Base-by-base conservation (phyloP, 2,329 filamentous ascomycete genomes). In the Pseudogymnoascus sp. region DNA sequence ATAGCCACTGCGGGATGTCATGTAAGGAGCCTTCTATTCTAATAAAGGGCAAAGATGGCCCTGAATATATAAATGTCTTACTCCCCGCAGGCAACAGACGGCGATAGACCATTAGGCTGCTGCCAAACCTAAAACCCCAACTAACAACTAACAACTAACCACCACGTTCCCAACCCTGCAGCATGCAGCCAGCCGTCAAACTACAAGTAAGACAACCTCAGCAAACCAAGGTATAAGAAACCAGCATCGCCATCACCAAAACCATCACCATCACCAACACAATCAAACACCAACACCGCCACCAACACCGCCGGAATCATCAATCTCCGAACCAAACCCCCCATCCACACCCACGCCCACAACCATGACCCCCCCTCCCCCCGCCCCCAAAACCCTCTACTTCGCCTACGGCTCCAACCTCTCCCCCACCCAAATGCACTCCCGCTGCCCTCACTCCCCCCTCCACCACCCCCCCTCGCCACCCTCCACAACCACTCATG, bases 321-420 rank as follows among this genome's bases (percentile, higher is more conserved):
- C 26, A 29, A 29, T 3, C 5, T 6, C 26, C 3, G 4, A 4
- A 5, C 38, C 7, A 10, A 21, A 16, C 16, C 21, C 5, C 10
- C 21, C 16, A 3, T 10, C 8, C 16, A 42, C 16, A 3, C 8
- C 8, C 10, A 21, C 38, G 7, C 5, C 40, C 14, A n/a, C 5
- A 6, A 37, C 5, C 19, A 44, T 44, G 40, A 5, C 10, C 40
- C 19, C 4, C 6, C 10, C 40, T 10, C 4, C 35, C 35, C 1
- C 35, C 35, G 2, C 7, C n/a, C n/a, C 37, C 37, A 6, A 42
- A 26, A 50, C 53, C 6, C 73, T 85, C 67, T 89, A 89, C 77
- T 89, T 90, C 71, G 88, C 83, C 69, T 90, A 88, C 74, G 88
- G 87, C 66, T 86, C 82, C 72, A 90, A 90, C 73, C 80, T 90